phyloP scores from a whole-genome alignment of 2,329 filamentous ascomycete genomes.

The Cryphonectria carpinicola region DNA sequence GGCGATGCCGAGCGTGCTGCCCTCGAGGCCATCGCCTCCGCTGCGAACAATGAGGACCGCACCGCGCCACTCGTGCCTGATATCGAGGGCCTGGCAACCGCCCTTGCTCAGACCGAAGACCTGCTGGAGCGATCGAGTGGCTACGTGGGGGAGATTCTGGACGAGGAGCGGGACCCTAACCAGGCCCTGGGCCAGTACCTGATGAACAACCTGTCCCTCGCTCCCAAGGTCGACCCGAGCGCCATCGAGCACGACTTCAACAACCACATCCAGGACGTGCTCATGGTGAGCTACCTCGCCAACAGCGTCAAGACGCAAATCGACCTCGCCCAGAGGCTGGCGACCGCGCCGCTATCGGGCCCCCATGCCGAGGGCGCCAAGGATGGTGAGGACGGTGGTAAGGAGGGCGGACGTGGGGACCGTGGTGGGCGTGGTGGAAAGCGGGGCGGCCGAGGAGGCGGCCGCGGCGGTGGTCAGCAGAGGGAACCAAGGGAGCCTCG shows the following conservation, averaged over 20 bases:
- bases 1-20: conserved; percentile 63
- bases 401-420: conserved; percentile 48
- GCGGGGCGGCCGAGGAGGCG: conserved; percentile 41
- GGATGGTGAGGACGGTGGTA: conserved; percentile 48
- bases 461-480: conserved; percentile 54
- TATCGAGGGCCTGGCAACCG: conserved; percentile 84
- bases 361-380: conserved; percentile 51
- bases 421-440: conserved; percentile 50
- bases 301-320: conserved; percentile 99
- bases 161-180: conserved; percentile 88
- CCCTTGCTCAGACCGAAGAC: conserved; percentile 83
- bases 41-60: conserved; percentile 78
- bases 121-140: conserved; percentile 90
- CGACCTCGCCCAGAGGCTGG: conserved; percentile 92
- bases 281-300: conserved; percentile 96
- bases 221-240: conserved; percentile 88
- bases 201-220: conserved; percentile 88
- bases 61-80: conserved; percentile 78
- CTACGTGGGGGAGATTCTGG: conserved; percentile 91
- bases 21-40: conserved; percentile 81
- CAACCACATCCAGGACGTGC: conserved; percentile 98
- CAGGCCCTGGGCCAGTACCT: conserved; percentile 93
- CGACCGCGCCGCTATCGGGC: conserved; percentile 69
- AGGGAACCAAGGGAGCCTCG: conserved; percentile 55
- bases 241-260: conserved; percentile 99